Evolutionary conservation across 441 rosid genomes (phyloP).

Genomic region (Cnidoscolus chayamansa): DNA sequence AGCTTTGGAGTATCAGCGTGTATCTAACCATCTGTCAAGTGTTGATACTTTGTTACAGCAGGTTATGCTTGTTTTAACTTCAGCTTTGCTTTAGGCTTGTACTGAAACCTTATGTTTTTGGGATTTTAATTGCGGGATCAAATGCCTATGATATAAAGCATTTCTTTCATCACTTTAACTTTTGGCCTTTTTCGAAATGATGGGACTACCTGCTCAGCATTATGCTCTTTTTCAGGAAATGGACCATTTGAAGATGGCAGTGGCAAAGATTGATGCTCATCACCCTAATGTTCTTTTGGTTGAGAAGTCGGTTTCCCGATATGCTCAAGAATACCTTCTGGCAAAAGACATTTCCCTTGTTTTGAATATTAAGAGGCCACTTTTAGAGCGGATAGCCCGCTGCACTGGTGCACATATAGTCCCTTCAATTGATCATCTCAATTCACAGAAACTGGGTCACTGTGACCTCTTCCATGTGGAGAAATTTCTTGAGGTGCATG

Average conservation of each 20-base stretch:
- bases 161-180: not conserved
- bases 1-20: constrained; percentile 94
- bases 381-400: constrained; percentile 84
- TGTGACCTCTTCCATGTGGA: constrained; percentile 86
- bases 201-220: constrained; percentile 19
- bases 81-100: constrained; percentile 27
- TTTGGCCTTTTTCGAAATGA: constrained; percentile 1
- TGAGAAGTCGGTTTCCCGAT: constrained; percentile 93
- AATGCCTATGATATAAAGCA: constrained; percentile 13
- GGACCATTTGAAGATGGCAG: constrained; percentile 98
- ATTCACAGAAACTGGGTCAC: constrained; percentile 71
- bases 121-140: constrained; percentile 10
- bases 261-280: constrained; percentile 82
- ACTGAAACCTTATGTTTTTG: constrained; percentile 13
- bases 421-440: constrained; percentile 84
- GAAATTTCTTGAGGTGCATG: constrained; percentile 71
- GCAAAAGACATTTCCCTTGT: constrained; percentile 86
- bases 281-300: constrained; percentile 85
- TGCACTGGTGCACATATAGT: constrained; percentile 91
- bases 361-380: constrained; percentile 81
- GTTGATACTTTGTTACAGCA: constrained; percentile 93
- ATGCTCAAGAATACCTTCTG: constrained; percentile 90
- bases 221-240: constrained; percentile 60
- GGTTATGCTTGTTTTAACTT: constrained; percentile 39
- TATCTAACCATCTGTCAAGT: constrained; percentile 81